phyloP scores from a whole-genome alignment of 2,329 filamentous ascomycete genomes.

The Chrysosporium queenslandicum region DNA sequence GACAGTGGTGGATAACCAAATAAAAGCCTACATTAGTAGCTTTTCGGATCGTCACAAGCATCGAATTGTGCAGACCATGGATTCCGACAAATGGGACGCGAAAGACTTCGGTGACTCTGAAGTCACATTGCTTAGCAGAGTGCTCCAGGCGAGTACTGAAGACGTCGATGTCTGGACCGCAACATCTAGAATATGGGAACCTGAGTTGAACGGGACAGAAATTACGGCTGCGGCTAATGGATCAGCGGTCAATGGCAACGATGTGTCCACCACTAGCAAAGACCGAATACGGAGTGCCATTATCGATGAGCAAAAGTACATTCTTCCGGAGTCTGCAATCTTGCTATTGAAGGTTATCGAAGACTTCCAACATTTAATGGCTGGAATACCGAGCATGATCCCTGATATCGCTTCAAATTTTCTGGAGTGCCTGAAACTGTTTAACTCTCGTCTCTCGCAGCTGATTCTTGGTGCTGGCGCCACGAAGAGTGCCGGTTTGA shows the following conservation, averaged over 20 bases:
- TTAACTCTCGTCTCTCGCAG: slow-evolving; percentile 94
- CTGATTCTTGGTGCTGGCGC: slow-evolving; percentile 91
- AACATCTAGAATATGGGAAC: slow-evolving; percentile 43
- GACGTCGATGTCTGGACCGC: slow-evolving; percentile 49
- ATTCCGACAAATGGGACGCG: slow-evolving; percentile 55
- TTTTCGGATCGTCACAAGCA: slow-evolving; percentile 50
- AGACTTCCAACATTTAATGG: slow-evolving; percentile 70
- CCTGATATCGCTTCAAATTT: slow-evolving; percentile 69
- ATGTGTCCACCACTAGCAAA: slow-evolving; percentile 35
- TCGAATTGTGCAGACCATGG: slow-evolving; percentile 48
- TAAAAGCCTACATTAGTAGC: slow-evolving; percentile 50
- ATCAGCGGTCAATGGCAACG: slow-evolving; percentile 25
- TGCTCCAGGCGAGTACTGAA: slow-evolving; percentile 50
- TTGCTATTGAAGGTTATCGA: slow-evolving; percentile 72
- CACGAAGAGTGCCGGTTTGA: slow-evolving; percentile 75
- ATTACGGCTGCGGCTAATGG: slow-evolving; percentile 32
- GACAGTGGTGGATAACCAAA: slow-evolving; percentile 52
- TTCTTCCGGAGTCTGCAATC: slow-evolving; percentile 74
- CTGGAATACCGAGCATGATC: slow-evolving; percentile 80
- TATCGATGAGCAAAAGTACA: slow-evolving; percentile 75
- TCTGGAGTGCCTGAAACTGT: slow-evolving; percentile 77
- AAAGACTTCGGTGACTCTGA: slow-evolving; percentile 51
- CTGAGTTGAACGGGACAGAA: slow-evolving; percentile 21
- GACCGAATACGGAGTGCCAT: slow-evolving; percentile 60
- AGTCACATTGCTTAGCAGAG: slow-evolving; percentile 41